Base-by-base conservation (phyloP, 495 filamentous ascomycete genomes). In the Penicillium antarcticum region DNA sequence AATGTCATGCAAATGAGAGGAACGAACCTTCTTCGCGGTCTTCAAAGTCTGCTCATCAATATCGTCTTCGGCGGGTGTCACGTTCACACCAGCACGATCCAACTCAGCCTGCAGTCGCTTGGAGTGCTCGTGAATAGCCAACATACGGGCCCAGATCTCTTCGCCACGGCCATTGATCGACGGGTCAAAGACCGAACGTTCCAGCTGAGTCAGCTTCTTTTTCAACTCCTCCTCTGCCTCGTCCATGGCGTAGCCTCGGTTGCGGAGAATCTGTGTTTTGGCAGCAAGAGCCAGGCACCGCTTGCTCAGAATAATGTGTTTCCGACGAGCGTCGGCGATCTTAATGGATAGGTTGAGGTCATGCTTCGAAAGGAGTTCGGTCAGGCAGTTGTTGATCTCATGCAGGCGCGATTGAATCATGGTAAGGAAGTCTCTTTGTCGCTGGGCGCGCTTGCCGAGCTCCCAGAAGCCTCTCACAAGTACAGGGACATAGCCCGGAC, bases 141-240 rank as follows among this genome's bases (percentile, higher is more conserved):
- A 81, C 80, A 99, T 87, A 29, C 95, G 77, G 32, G 94, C 95
- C 94, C 94, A 99, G 42, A 99, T 87, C 74, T 99, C 94, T 69
- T 99, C 94, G 45, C 84, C 84, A 48, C 91, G 75, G 4, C 91
- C 92, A 43, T 78, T 85, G 39, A 96, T 75, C 14, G 84, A 85
- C 2, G 95, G 92, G 70, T 99, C 95, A 47, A 87, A 86, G 13
- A 92, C 81, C 14, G 69, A 71, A 56, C 80, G 82, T 62, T 96
- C 89, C 55, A 99, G 77, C 41, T 75, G 70, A 39, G 83, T 61
- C 29, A 99, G 76, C 69, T 94, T 91, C 69, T 88, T 87, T 77
- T 87, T 89, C 48, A 99, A 69, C 56, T 87, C 85, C 66, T 99
- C 94, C 72, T 99, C 94, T 34, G 91, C 87, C 37, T 86, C 84